Conservation (phyloP, 371 early-diverging fungal species). For the Entomophthora muscae region DNA sequence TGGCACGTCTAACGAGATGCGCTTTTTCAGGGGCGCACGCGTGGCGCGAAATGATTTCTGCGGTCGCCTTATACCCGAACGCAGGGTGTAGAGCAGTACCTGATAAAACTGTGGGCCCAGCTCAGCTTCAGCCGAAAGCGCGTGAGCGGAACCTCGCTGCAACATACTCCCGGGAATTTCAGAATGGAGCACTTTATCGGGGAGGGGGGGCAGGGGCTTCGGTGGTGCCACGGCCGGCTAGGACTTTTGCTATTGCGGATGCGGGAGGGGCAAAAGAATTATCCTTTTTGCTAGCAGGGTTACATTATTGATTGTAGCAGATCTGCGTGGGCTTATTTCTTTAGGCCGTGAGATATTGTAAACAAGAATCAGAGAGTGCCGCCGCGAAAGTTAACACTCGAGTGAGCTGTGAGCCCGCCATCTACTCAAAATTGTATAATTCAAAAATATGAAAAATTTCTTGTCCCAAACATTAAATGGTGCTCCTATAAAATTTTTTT, state of each 20-base stretch:
- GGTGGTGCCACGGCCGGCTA: background rate
- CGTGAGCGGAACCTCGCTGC: constrained; percentile 21
- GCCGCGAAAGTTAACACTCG: background rate
- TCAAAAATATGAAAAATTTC: too few relatives aligned
- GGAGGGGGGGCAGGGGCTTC: too few relatives aligned
- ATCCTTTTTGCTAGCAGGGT: background rate
- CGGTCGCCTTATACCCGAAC: background rate
- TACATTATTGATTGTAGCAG: background rate
- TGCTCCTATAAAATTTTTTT: too few relatives aligned
- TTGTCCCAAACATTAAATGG: too few relatives aligned
- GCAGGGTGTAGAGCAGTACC: background rate
- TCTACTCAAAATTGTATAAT: too few relatives aligned
- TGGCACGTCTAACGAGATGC: background rate
- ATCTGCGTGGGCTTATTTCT: background rate
- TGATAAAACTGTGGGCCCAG: background rate
- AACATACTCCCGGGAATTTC: constrained; percentile 32
- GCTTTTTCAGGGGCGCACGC: constrained; percentile 20
- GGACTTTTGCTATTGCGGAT: background rate
- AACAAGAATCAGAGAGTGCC: background rate
- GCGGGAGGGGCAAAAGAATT: background rate
- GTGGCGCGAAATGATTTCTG: constrained; percentile 14
- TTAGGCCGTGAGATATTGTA: background rate
- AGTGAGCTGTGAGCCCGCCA: background rate
- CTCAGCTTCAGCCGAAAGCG: constrained; percentile 11
- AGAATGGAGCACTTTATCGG: constrained; percentile 14